A percentile compares a stretch with the other conserved stretches of the same genome.
phyloP scores from a whole-genome alignment of 257 asterid genomes.

The Eucommia ulmoides region DNA sequence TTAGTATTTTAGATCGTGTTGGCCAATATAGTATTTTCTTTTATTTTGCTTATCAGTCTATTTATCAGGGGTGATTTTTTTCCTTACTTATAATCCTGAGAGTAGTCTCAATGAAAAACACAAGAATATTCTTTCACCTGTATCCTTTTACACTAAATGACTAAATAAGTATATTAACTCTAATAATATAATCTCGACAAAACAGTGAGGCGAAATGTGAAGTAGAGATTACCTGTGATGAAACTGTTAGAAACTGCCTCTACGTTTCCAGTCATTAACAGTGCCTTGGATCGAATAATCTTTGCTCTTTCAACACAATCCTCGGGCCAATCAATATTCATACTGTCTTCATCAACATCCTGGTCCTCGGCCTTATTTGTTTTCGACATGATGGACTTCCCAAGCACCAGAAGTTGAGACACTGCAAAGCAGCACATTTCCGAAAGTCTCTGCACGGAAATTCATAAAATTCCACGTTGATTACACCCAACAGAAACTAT shows the following conservation, averaged over 20 bases:
- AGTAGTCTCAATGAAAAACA: no score
- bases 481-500: not conserved
- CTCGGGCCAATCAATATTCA: constrained; percentile 77
- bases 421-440: constrained; percentile 92
- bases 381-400: constrained; percentile 57
- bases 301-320: constrained; percentile 81
- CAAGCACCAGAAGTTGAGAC: constrained; percentile 74
- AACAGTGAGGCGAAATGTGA: constrained; percentile 2
- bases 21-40: no score
- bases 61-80: no score
- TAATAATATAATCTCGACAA: no score
- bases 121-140: no score
- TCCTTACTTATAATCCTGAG: no score
- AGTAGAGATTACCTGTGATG: constrained; percentile 50
- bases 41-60: no score
- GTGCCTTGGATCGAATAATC: constrained; percentile 53
- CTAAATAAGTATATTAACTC: no score
- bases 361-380: constrained; percentile 43
- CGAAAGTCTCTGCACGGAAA: constrained; percentile 65
- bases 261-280: constrained; percentile 48
- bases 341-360: constrained; percentile 43
- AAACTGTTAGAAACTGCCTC: constrained; percentile 70
- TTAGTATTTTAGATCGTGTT: no score
- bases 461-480: constrained; percentile 12
- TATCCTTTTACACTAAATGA: no score